These are phyloP conservation scores for Biancaea sappan DNA, from an alignment of 306 rosid genomes.

Conservation along the genomic window DNA sequence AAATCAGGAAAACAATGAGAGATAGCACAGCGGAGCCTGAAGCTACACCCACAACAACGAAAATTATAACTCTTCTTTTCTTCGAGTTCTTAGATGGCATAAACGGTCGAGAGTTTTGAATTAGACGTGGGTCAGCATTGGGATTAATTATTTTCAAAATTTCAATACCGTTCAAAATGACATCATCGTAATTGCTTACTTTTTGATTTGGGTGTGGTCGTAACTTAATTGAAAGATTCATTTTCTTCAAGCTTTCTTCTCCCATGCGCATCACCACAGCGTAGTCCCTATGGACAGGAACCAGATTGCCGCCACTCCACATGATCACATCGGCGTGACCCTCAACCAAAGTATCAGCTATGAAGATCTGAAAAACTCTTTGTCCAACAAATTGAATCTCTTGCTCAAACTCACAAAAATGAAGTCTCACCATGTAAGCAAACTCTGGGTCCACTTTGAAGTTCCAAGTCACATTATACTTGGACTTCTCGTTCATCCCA, in stretches of 20 bases:
- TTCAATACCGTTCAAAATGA: neutral
- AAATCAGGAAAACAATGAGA: neutral
- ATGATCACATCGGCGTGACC: accelerated
- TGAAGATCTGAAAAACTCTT: constrained; percentile 17
- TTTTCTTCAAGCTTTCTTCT: neutral
- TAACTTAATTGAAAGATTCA: neutral
- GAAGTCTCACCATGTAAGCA: constrained; percentile 20
- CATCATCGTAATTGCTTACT: neutral
- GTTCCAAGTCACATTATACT: constrained; percentile 8
- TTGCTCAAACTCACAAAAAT: neutral
- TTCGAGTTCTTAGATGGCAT: neutral
- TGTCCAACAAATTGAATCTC: accelerated
- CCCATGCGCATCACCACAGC: neutral
- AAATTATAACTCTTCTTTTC: neutral
- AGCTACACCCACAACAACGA: neutral
- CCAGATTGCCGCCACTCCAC: neutral
- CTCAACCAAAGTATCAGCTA: neutral
- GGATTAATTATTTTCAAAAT: neutral
- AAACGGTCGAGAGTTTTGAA: neutral
- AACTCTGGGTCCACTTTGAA: constrained; percentile 16
- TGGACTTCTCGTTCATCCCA: neutral
- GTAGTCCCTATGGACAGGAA: constrained; percentile 14
- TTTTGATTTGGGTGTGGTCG: neutral
- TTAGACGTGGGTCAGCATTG: neutral
- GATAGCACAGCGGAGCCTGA: neutral